phyloP scores from a whole-genome alignment of 306 rosid species.

The Prunus armeniaca region DNA sequence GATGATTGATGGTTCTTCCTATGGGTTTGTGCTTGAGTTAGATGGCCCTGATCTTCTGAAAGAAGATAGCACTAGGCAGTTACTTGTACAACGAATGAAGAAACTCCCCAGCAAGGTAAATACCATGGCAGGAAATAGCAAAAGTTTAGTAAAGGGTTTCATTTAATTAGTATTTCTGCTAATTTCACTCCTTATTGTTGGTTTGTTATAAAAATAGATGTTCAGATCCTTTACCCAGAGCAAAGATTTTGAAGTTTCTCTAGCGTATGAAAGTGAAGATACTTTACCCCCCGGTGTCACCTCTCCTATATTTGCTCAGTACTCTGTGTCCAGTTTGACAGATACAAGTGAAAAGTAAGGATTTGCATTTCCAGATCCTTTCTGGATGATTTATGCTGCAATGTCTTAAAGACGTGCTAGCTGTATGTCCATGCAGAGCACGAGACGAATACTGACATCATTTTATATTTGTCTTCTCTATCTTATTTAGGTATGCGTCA shows the following conservation, averaged over 20 bases:
- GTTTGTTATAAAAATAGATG: constrained; percentile 51
- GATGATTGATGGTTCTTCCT: constrained; percentile 94
- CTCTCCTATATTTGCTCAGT: constrained; percentile 61
- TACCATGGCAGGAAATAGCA: constrained; percentile 11
- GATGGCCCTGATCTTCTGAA: constrained; percentile 69
- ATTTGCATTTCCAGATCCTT: constrained; percentile 17
- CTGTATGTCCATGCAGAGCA: constrained; percentile 6
- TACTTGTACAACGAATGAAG: constrained; percentile 83
- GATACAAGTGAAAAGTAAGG: constrained; percentile 85
- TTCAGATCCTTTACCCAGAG: constrained; percentile 70
- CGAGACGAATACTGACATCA: constrained; percentile 18
- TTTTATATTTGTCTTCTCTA: constrained; percentile 15
- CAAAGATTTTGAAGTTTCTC: constrained; percentile 88
- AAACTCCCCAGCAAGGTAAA: constrained; percentile 89
- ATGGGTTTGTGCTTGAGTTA: constrained; percentile 73
- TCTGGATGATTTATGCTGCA: constrained; percentile 25
- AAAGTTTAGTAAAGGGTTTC: constrained; percentile 18
- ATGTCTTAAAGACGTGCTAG: constrained; percentile 8
- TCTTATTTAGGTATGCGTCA: constrained; percentile 66
- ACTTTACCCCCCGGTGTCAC: constrained; percentile 80
- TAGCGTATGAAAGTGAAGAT: constrained; percentile 75
- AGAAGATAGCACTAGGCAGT: constrained; percentile 77
- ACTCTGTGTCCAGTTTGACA: constrained; percentile 74
- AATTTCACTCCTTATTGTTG: constrained; percentile 18
- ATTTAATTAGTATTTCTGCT: constrained; percentile 9